These are phyloP conservation scores for Papilionanthe hybrid DNA, from an alignment of 116 monocot genomes.

Conservation along the genomic window DNA sequence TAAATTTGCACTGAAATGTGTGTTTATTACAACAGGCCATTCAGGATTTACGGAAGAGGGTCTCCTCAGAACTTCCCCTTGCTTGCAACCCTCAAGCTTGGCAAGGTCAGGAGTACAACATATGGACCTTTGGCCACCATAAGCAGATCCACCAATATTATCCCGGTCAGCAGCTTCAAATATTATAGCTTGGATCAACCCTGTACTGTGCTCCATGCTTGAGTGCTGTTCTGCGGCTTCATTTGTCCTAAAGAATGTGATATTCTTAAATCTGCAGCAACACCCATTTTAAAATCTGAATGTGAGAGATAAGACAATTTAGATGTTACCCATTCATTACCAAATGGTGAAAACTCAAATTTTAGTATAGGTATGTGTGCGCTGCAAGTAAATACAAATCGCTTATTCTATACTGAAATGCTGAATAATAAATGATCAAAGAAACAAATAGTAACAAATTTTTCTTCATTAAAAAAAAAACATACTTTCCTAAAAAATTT, in stretches of 20 bases:
- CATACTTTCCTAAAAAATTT: background rate
- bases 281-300: slow-evolving; percentile 2
- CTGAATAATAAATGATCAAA: background rate
- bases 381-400: background rate
- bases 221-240: slow-evolving; percentile 69
- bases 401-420: background rate
- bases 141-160: slow-evolving; percentile 93
- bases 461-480: background rate
- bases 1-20: slow-evolving; percentile 63
- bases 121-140: slow-evolving; percentile 92
- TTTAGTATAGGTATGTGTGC: background rate
- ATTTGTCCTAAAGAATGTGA: slow-evolving; percentile 76
- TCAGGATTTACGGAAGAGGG: slow-evolving; percentile 61
- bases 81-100: slow-evolving; percentile 82
- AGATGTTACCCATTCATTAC: background rate
- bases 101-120: slow-evolving; percentile 98
- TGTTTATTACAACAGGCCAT: slow-evolving; percentile 67
- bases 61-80: slow-evolving; percentile 78
- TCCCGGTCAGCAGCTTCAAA: slow-evolving; percentile 91
- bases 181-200: slow-evolving; percentile 82
- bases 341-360: background rate
- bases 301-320: background rate
- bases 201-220: slow-evolving; percentile 77
- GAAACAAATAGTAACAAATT: background rate
- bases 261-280: slow-evolving; percentile 63